Base-by-base conservation (phyloP, 306 rosid species). In the Senna siamea region DNA sequence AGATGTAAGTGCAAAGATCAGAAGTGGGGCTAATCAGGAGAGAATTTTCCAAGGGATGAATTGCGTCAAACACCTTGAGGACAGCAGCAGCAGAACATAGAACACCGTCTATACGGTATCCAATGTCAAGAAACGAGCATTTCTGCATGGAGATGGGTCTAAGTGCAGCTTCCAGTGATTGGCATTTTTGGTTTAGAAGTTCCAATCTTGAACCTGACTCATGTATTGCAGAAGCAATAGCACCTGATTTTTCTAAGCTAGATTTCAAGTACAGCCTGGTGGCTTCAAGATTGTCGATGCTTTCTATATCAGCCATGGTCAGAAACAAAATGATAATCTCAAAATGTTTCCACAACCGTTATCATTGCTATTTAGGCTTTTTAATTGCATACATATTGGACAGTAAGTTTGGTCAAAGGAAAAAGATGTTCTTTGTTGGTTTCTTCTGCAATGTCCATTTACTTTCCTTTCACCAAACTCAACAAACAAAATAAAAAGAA, bases 401-500 rank as follows among this genome's bases (percentile, higher is more conserved):
- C 50, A 19, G 54, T 51, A 61, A 46, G 79, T 48, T 69, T 38
- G 44, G 80, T 66, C 22, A 40, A 53, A 56, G 63, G 64, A 71
- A 71, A 75, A 85, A 79, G 54, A 57, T 64, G 7, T 55, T 28
- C 57, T 46, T 41, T 76, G 63, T 26, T 84, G 76, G 85, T 85
- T 85, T 84, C 87, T 85, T 88, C 73, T 78, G 57, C 19, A 76
- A 56, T 40, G 66, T 63, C 79, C 65, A 57, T 43, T 80, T 50
- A 77, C 85, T 82, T 89, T 66, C 77, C 77, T 81, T 81, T 74
- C 86, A 89, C 94, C 98, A 88, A 89, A 88, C 98, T 82, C 90
- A 86, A 82, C 94, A 73, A 89, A 86, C 67, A 69, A 77, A 74
- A 80, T 76, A 40, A 79, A 62, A 80, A 68, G 84, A 26, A 28